Evolutionary conservation across 345 rosid species (phyloP).

Genomic region (Citropsis articulata): DNA sequence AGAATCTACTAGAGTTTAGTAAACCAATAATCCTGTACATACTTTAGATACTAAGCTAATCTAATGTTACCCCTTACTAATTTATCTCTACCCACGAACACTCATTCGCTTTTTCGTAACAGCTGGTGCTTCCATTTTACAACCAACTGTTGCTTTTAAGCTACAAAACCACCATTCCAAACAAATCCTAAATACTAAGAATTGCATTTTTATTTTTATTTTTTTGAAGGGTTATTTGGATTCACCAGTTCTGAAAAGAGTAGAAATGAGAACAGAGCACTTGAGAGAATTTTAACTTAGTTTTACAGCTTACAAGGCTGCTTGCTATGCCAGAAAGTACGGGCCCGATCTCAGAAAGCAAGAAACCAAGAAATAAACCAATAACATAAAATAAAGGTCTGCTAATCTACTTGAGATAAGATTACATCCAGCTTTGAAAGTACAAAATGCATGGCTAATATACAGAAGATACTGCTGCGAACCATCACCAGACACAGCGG

Average conservation of each 20-base stretch:
- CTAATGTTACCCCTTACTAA: too few species aligned
- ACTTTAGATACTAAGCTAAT: too few species aligned
- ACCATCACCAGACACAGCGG: slow-evolving; percentile 45
- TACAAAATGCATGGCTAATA: not conserved
- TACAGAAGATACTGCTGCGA: too few species aligned
- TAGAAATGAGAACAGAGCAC: not conserved
- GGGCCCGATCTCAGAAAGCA: not conserved
- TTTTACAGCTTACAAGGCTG: not conserved
- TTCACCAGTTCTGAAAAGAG: not conserved
- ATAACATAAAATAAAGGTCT: not conserved
- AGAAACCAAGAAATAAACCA: not conserved
- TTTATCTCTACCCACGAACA: too few species aligned
- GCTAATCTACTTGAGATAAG: not conserved
- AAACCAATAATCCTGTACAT: too few species aligned
- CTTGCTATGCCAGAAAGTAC: not conserved
- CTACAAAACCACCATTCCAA: too few species aligned
- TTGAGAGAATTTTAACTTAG: not conserved
- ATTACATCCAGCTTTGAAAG: not conserved
- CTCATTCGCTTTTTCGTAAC: too few species aligned
- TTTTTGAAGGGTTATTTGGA: not conserved
- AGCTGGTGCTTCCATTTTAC: too few species aligned
- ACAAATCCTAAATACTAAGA: too few species aligned
- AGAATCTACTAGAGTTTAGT: too few species aligned
- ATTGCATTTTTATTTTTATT: too few species aligned
- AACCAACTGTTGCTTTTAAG: too few species aligned